A percentile compares a stretch with the other conserved stretches of the same genome.
phyloP scores from a whole-genome alignment of 2,329 filamentous ascomycete genomes.

The Colletotrichum kahawae region DNA sequence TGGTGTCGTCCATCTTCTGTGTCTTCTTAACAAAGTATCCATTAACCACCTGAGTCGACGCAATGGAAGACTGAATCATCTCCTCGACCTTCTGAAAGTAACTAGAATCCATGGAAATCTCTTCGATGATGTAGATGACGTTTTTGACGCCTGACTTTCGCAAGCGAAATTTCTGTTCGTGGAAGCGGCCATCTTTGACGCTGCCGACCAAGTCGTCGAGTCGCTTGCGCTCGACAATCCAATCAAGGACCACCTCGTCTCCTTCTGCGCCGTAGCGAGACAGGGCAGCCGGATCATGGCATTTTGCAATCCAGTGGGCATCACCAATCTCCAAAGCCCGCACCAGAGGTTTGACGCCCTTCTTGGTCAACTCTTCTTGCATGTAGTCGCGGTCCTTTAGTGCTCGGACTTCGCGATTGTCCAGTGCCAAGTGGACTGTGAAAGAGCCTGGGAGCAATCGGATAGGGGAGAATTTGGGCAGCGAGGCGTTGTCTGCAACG shows the following conservation, averaged over 20 bases:
- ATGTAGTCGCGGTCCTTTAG: slow-evolving; percentile 80
- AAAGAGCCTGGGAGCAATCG: slow-evolving; percentile 69
- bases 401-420: slow-evolving; percentile 76
- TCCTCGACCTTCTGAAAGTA: slow-evolving; percentile 65
- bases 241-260: slow-evolving; percentile 77
- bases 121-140: slow-evolving; percentile 80
- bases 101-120: slow-evolving; percentile 65
- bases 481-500: slow-evolving; percentile 28
- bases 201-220: slow-evolving; percentile 80
- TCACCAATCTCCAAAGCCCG: slow-evolving; percentile 76
- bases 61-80: slow-evolving; percentile 73
- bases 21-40: slow-evolving; percentile 82
- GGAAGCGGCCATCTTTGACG: slow-evolving; percentile 83
- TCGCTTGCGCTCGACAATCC: slow-evolving; percentile 81
- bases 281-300: slow-evolving; percentile 63
- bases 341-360: slow-evolving; percentile 69
- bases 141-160: slow-evolving; percentile 75
- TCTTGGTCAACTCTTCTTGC: slow-evolving; percentile 71
- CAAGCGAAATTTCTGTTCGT: slow-evolving; percentile 84
- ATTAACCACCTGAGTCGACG: slow-evolving; percentile 78
- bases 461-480: slow-evolving; percentile 64
- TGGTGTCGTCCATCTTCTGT: slow-evolving; percentile 76
- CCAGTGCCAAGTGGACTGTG: slow-evolving; percentile 74
- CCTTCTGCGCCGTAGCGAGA: slow-evolving; percentile 63
- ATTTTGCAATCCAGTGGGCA: slow-evolving; percentile 80